A percentile compares a stretch with the other conserved stretches of the same genome.
phyloP scores from a whole-genome alignment of 2,329 filamentous ascomycete genomes.

The Colletotrichum lindemuthianum region DNA sequence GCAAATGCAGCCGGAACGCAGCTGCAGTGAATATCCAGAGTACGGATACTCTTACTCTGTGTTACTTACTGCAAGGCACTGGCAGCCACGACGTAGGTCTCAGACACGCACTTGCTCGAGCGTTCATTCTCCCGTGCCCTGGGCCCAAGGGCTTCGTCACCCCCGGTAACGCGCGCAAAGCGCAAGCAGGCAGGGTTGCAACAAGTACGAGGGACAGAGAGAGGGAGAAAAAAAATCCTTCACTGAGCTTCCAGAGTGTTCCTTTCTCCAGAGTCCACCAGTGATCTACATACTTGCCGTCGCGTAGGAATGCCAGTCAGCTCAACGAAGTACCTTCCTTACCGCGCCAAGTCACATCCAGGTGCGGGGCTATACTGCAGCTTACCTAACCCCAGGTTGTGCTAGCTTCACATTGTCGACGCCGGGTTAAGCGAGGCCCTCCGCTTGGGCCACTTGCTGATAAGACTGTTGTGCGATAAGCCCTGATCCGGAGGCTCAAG shows the following conservation, averaged over 20 bases:
- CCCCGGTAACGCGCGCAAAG: too few species aligned
- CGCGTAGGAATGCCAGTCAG: background rate
- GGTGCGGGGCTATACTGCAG: slow-evolving; percentile 7
- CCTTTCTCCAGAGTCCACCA: slow-evolving; percentile 6
- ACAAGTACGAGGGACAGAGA: background rate
- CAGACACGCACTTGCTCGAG: too few species aligned
- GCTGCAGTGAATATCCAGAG: too few species aligned
- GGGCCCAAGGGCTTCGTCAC: background rate
- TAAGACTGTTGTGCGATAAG: background rate
- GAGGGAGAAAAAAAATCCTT: slow-evolving; percentile 17
- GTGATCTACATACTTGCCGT: background rate
- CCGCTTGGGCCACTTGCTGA: slow-evolving; percentile 3
- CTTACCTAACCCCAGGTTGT: background rate
- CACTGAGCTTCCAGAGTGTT: slow-evolving; percentile 30
- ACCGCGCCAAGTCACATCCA: slow-evolving; percentile 10
- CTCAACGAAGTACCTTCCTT: slow-evolving; percentile 12
- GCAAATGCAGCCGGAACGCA: too few species aligned
- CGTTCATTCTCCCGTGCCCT: slow-evolving; percentile 9
- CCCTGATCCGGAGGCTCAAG: too few species aligned
- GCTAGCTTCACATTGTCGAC: background rate
- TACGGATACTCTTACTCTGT: slow-evolving; percentile 2
- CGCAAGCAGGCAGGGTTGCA: too few species aligned
- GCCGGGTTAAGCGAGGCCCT: background rate
- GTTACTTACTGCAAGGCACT: background rate
- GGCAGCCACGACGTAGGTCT: too few species aligned